Conservation (phyloP, 2,329 filamentous ascomycete species). For the Coleophoma crateriformis region DNA sequence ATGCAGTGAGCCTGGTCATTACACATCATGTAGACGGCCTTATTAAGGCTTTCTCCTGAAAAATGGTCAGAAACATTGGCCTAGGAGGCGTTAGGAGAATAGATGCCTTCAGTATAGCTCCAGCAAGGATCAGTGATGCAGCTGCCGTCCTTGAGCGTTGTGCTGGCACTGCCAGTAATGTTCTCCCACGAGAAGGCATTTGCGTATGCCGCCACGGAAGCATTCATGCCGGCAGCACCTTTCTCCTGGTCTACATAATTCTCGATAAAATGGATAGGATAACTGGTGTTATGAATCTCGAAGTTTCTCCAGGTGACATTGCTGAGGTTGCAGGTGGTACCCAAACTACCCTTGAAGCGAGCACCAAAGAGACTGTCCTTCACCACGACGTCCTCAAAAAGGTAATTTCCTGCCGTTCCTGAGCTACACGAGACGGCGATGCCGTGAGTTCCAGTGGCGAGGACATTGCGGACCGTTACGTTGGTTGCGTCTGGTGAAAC, state of each 20-base stretch:
- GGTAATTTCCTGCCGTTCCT: slow-evolving; percentile 13
- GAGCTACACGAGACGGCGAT: slow-evolving; percentile 14
- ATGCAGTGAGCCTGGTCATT: slow-evolving; percentile 8
- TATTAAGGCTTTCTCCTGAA: too few relatives aligned
- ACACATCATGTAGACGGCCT: too few relatives aligned
- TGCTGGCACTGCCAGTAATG: slow-evolving; percentile 8
- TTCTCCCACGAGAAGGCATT: slow-evolving; percentile 15
- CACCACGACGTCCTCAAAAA: slow-evolving; percentile 16
- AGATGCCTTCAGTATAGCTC: slow-evolving; percentile 9
- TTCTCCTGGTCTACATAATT: slow-evolving; percentile 18
- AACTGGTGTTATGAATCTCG: slow-evolving; percentile 14
- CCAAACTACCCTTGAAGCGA: slow-evolving; percentile 16
- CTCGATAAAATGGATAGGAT: slow-evolving; percentile 19
- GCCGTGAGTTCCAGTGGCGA: slow-evolving; percentile 16
- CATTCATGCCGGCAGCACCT: slow-evolving; percentile 4
- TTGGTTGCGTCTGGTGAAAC: slow-evolving; percentile 15
- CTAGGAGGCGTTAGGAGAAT: too few relatives aligned
- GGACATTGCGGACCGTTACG: slow-evolving; percentile 15
- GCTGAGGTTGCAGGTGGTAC: slow-evolving; percentile 16
- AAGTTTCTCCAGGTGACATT: slow-evolving; percentile 18
- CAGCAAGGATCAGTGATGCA: slow-evolving; percentile 19
- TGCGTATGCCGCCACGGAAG: slow-evolving; percentile 11
- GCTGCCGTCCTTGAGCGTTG: slow-evolving; percentile 11
- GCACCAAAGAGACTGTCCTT: slow-evolving; percentile 14
- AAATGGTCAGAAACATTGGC: too few relatives aligned